Evolutionary conservation across 2,329 filamentous ascomycete genomes (phyloP).

Genomic region (Elsinoe necatrix): DNA sequence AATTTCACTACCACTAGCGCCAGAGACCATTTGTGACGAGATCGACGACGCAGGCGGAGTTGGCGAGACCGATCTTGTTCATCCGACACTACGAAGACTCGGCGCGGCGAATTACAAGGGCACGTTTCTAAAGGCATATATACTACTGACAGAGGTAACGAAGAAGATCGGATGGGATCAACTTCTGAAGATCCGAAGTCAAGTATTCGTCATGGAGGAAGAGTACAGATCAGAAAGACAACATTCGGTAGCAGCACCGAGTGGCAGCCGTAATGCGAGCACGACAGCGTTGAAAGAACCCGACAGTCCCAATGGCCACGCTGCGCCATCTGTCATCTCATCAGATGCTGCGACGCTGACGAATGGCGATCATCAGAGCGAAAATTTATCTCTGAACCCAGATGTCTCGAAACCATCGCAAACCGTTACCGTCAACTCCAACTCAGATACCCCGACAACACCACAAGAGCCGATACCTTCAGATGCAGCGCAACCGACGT

Average conservation of each 20-base stretch:
- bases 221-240: constrained; percentile 89
- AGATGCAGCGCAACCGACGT: constrained; percentile 59
- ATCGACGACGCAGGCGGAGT: constrained; percentile 82
- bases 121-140: constrained; percentile 92
- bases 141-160: constrained; percentile 88
- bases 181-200: constrained; percentile 84
- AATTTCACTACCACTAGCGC: constrained; percentile 75
- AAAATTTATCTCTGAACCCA: constrained; percentile 26
- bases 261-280: constrained; percentile 62
- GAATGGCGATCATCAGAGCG: constrained; percentile 25
- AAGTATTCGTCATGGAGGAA: constrained; percentile 99
- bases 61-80: constrained; percentile 74
- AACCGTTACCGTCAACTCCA: constrained; percentile 28
- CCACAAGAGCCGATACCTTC: constrained; percentile 25
- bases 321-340: constrained; percentile 28
- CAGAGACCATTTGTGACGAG: constrained; percentile 86
- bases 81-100: constrained; percentile 75
- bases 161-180: constrained; percentile 98
- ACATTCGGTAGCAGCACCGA: constrained; percentile 42
- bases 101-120: constrained; percentile 86
- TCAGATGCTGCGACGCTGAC: constrained; percentile 28
- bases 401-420: constrained; percentile 30
- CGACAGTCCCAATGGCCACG: constrained; percentile 38
- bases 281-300: constrained; percentile 68
- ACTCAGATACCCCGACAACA: constrained; percentile 24